Conservation (phyloP, 352 stramenopile genomes). For the Pythium brachiatum region DNA sequence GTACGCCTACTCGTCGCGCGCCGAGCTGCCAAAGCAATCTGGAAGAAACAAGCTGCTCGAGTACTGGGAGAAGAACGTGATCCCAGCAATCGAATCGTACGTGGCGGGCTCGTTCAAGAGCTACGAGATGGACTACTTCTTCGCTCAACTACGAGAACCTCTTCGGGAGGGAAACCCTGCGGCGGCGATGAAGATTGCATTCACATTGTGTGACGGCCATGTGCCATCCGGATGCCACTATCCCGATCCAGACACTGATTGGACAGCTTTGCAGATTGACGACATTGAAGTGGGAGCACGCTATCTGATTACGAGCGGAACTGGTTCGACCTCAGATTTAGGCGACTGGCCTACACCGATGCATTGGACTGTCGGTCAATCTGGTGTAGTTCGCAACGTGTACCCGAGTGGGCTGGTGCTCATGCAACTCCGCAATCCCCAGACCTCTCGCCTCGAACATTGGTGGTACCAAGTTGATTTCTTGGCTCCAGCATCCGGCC, state of each 20-base stretch:
- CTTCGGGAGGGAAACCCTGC: conserved; percentile 71
- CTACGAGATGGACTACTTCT: conserved; percentile 89
- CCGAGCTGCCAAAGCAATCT: conserved; percentile 63
- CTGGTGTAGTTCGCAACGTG: conserved; percentile 45
- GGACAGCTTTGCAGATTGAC: conserved; percentile 71
- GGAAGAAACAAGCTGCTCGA: conserved; percentile 80
- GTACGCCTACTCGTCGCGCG: conserved; percentile 61
- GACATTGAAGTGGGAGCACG: conserved; percentile 62
- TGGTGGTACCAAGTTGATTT: conserved; percentile 76
- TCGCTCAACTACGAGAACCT: conserved; percentile 73
- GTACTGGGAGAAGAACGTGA: conserved; percentile 85
- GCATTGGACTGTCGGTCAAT: conserved; percentile 67
- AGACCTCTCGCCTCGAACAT: conserved; percentile 43
- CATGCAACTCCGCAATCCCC: conserved; percentile 59
- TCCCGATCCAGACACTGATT: conserved; percentile 76
- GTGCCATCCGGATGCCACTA: conserved; percentile 77
- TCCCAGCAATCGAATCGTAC: conserved; percentile 79
- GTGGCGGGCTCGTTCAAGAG: conserved; percentile 81
- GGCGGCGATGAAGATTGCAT: conserved; percentile 76
- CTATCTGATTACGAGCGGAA: conserved; percentile 39
- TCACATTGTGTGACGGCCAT: conserved; percentile 76
- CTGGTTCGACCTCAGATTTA: conserved; percentile 28
- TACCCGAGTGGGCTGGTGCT: conserved; percentile 56
- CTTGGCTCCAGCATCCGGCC: conserved; percentile 23
- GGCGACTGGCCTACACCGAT: conserved; percentile 46